phyloP scores from a whole-genome alignment of 805 yeast genomes.

The Wickerhamomyces chambardii region DNA sequence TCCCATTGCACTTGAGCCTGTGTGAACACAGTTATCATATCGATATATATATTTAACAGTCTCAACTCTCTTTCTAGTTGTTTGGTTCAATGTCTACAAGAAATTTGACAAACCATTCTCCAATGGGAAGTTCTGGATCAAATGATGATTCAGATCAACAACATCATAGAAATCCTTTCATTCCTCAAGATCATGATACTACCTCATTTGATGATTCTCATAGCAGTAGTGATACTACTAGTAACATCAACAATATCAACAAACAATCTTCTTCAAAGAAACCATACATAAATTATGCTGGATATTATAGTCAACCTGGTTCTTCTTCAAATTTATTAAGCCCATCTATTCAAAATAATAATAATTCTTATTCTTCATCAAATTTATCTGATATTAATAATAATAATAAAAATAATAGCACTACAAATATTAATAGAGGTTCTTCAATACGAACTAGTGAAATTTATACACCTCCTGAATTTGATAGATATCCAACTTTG shows the following conservation, averaged over 20 bases:
- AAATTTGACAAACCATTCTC: constrained; percentile 20
- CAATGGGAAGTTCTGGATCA: constrained; percentile 9
- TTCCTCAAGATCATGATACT: constrained; percentile 12
- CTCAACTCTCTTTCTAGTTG: too few species aligned
- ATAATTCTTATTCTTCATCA: constrained; percentile 14
- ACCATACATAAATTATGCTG: constrained; percentile 32
- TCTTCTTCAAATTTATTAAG: constrained; percentile 27
- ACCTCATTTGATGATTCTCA: constrained; percentile 15
- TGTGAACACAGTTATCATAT: too few species aligned
- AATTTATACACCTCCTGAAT: constrained; percentile 40
- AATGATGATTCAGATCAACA: constrained; percentile 15
- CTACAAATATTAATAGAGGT: background rate
- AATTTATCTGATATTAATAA: constrained; percentile 11
- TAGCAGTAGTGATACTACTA: constrained; percentile 1
- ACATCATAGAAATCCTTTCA: constrained; percentile 18
- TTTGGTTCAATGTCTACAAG: constrained; percentile 22
- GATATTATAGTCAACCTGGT: constrained; percentile 31
- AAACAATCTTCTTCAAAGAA: constrained; percentile 4
- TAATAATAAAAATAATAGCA: background rate
- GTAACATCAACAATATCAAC: background rate
- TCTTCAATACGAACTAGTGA: constrained; percentile 6
- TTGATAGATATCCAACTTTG: constrained; percentile 60
- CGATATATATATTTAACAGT: too few species aligned
- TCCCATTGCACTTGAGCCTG: too few species aligned
- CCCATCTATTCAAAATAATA: constrained; percentile 1